These are phyloP conservation scores for Claviceps humidiphila DNA, from an alignment of 2,329 filamentous ascomycete species.

Conservation along the genomic window DNA sequence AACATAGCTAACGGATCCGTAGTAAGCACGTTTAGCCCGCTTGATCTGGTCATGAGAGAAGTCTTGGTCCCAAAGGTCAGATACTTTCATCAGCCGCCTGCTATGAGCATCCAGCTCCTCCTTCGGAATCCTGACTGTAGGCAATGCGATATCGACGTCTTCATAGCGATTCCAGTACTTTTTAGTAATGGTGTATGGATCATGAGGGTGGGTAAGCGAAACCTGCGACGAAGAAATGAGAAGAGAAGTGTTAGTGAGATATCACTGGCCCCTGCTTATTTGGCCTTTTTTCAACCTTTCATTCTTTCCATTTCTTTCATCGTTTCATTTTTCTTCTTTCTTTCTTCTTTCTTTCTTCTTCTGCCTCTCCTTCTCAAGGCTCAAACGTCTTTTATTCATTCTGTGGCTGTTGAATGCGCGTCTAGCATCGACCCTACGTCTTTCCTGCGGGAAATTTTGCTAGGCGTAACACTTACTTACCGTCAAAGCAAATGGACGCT, in stretches of 20 bases:
- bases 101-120: slow-evolving; percentile 79
- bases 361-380: not conserved
- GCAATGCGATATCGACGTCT: slow-evolving; percentile 72
- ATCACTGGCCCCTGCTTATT: not conserved
- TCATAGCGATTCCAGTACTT: slow-evolving; percentile 93
- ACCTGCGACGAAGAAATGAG: slow-evolving; percentile 31
- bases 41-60: slow-evolving; percentile 80
- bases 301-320: not conserved
- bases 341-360: not conserved
- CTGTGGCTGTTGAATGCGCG: not conserved
- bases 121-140: slow-evolving; percentile 63
- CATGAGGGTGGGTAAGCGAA: slow-evolving; percentile 86
- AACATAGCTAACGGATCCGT: slow-evolving; percentile 84
- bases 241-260: not conserved
- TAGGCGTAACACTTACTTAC: slow-evolving; percentile 18
- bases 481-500: slow-evolving; percentile 75
- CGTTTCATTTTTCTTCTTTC: not conserved
- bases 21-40: slow-evolving; percentile 76
- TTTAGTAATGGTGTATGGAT: slow-evolving; percentile 86
- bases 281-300: not conserved
- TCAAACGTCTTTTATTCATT: not conserved
- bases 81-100: slow-evolving; percentile 72
- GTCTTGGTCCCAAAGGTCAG: slow-evolving; percentile 73
- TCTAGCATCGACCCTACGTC: not conserved
- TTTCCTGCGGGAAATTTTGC: not conserved